These are phyloP conservation scores for Fonsecaea erecta DNA, from an alignment of 2,329 filamentous ascomycete genomes.

Conservation along the genomic window DNA sequence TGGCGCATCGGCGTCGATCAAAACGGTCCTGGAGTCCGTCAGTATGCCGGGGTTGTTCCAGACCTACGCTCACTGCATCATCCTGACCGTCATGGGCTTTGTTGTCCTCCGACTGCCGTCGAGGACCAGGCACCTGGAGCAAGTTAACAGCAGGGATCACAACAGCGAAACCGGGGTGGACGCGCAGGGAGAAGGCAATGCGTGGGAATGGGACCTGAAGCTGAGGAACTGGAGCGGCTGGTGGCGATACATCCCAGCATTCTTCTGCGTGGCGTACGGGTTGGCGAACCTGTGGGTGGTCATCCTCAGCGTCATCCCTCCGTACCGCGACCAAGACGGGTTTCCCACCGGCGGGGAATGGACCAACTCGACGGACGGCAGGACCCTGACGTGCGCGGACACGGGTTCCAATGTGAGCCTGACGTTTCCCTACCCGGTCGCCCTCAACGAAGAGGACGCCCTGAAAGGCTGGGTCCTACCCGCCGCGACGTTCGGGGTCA, in stretches of 20 bases:
- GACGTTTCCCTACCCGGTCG: constrained; percentile 6
- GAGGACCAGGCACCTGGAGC: not conserved
- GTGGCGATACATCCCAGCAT: constrained; percentile 5
- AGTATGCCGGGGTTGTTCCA: constrained; percentile 2
- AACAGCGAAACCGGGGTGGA: not conserved
- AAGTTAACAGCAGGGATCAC: not conserved
- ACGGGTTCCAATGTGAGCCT: not conserved
- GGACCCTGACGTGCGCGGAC: constrained; percentile 2
- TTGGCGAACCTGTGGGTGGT: constrained; percentile 1
- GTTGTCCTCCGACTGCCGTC: constrained; percentile 4
- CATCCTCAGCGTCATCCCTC: constrained; percentile 5
- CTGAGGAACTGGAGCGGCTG: constrained; percentile 1
- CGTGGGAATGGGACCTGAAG: constrained; percentile 10
- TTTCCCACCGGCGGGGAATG: not conserved
- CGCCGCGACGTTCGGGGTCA: constrained; percentile 1
- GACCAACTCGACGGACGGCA: not conserved
- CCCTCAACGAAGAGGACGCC: not conserved
- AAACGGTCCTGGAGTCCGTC: constrained; percentile 3
- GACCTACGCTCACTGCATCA: constrained; percentile 5
- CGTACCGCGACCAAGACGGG: constrained; percentile 7
- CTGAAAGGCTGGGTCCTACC: constrained; percentile 8
- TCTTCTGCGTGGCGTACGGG: constrained; percentile 6
- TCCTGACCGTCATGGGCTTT: constrained; percentile 7
- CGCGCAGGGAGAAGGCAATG: not conserved
- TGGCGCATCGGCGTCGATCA: constrained; percentile 1